Evolutionary conservation across 768 basidiomycete genomes (phyloP), one percentile per base, ranked within the genome.

Genomic region (Tricholoma matsutake): DNA sequence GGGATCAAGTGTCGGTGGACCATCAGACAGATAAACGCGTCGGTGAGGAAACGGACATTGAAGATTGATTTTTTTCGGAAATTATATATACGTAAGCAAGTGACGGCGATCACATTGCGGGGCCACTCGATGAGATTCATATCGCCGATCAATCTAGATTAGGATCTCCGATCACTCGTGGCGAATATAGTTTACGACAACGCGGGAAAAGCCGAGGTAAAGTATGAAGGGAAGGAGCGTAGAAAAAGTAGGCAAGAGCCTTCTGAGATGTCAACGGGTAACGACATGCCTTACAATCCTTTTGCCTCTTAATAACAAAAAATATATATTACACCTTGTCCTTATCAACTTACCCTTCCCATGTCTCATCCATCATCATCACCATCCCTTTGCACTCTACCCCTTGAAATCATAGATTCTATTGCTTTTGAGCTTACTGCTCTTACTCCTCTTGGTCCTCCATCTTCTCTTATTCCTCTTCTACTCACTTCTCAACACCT

Each of bases 401-500:
- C 71, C 74, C 77, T 54, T 56, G 75, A 77, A 76, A 79, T 75
- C 61, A 79, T 89, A 67, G 77, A 83, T 61, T 65, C 75, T 63
- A 81, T 90, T 73, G 81, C 76, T 54, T 74, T 83, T 72, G 71
- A 81, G 51, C 69, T 86, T 68, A 74, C 78, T 59, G 71, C 75
- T 51, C 62, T 71, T 29, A 64, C 70, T 0, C 77, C 77, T 1
- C 72, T 79, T 28, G 82, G 81, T 16, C 84, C 81, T 0, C 87
- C 87, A 0, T 35, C 69, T 1, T 61, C 73, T 6, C 69, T 89
- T 53, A 59, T 81, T 16, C 76, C 86, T 0, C 75, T 91, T 54
- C 79, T 83, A 52, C 71, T 71, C 31, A 71, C 81, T 4, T 85
- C 76, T 59, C 74, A 63, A 2, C 59, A 68, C 51, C 65, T 89